Evolutionary conservation across 1,139 yeast genomes (phyloP), one percentile per base, ranked within the genome.

Genomic region (Casaregolazyma lundiana): DNA sequence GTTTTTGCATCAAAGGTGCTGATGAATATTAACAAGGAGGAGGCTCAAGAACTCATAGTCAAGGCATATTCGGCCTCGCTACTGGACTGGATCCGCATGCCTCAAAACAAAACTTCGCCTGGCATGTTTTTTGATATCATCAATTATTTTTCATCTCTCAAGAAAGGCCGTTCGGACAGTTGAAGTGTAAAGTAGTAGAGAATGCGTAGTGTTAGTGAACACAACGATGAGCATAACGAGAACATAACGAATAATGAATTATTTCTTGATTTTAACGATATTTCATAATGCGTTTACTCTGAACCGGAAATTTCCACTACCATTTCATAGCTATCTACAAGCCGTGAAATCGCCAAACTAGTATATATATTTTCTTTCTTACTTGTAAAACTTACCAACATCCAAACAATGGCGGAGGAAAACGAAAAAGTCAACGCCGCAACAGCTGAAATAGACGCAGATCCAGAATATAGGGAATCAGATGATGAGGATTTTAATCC

Each of bases 91-190:
- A 75, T 81, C 42, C 56, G 55, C 22, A 65, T 50, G 30, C 42
- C 72, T 48, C 68, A 68, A 43, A 72, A 78, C 49, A 79, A 77
- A 57, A 69, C 79, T 37, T 78, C 77, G 24, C 74, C 86, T 2
- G 73, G 78, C 11, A 63, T 87, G 59, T 87, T 86, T 64, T 75
- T 80, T 55, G 97, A 89, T 57, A 80, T 88, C 52, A 75, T 85
- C 59, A 88, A 88, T 65, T 89, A 95, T 94, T 62, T 86, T 44
- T 76, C 75, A 48, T 69, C 83, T 5, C 76, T 53, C 37, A 47
- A 65, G 50, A 69, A 49, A 38, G 42, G 48, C 7, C 34, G 22
- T 2, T 11, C n/a, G 7, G 32, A 26, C 8, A 21, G 8, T 21
- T 21, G 24, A 21, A 8, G 24, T 8, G 5, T 5, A 21, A 21